These are phyloP conservation scores for Dianthus caryophyllus DNA, from an alignment of 148 eudicot genomes.

Conservation along the genomic window DNA sequence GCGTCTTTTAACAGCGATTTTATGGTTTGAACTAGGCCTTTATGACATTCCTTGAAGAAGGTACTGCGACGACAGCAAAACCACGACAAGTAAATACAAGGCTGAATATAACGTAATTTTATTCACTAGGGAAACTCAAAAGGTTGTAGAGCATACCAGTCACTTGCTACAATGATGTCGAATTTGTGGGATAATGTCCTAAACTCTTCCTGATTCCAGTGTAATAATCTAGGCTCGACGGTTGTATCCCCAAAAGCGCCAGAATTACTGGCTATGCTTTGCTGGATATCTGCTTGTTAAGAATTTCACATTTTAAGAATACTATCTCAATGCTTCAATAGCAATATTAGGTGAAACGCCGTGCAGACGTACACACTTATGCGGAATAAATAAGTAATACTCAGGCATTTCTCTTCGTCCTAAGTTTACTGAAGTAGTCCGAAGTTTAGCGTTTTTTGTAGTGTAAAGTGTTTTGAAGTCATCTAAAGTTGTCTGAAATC, in stretches of 20 bases:
- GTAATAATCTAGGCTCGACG: conserved; percentile 58
- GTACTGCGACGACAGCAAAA: conserved; percentile 48
- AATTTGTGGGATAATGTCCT: conserved; percentile 39
- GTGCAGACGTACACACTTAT: too few relatives aligned
- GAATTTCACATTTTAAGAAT: conserved; percentile 3
- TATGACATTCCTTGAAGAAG: conserved; percentile 77
- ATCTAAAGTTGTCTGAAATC: too few relatives aligned
- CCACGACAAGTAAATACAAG: neutral
- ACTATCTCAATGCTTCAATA: neutral
- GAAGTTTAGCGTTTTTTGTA: too few relatives aligned
- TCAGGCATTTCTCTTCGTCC: too few relatives aligned
- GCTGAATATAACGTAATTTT: neutral
- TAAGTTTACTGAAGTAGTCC: too few relatives aligned
- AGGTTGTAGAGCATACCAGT: conserved; percentile 52
- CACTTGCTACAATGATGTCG: conserved; percentile 81
- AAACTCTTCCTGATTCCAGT: conserved; percentile 60
- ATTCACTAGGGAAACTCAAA: neutral
- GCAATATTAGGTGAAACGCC: neutral
- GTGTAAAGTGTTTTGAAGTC: too few relatives aligned
- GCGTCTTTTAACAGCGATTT: conserved; percentile 53
- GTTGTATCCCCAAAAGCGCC: conserved; percentile 54
- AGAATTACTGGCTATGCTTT: conserved; percentile 49
- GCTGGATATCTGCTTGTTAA: conserved; percentile 77
- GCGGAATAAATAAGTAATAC: too few relatives aligned
- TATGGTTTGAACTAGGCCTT: conserved; percentile 59